Evolutionary conservation across 139 green algal species (phyloP), one percentile per base, ranked within the genome.

Genomic region (Volvox africanus): DNA sequence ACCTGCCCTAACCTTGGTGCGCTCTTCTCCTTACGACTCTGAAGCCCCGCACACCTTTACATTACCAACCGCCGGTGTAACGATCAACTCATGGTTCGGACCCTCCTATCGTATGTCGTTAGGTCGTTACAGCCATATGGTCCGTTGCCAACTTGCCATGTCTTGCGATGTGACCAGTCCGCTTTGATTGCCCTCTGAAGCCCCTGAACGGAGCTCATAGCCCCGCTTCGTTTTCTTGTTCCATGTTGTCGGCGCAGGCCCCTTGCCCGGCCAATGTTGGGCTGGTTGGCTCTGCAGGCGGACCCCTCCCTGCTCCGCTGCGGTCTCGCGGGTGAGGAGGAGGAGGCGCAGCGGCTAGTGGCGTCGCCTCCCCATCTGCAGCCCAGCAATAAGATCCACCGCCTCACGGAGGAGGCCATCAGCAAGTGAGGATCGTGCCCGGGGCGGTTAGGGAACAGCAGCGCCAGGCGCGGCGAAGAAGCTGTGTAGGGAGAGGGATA

Each of bases 261-360:
- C 1, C 84, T 88, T 22, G 82, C 93, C 0, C 86, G 86, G 76
- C 93, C 95, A 14, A 89, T 96, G 86, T 65, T 93, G 85, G 82
- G 82, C 32, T 95, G 93, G 93, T 93, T 96, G 80, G 90, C 88
- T 28, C 78, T 93, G 71, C 89, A 91, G 35, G 80, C 91, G 0
- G 80, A 82, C 84, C 91, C 79, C 26, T 71, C 61, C 22, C 71
- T 84, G 35, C 80, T 91, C 61, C 71, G 84, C 13, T 20, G 20
- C 26, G 61, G 65, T 20, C 79, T 89, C 61, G 36, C 55, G 12
- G 86, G n/a, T 35, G 86, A 90, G 86, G 86, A 90, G 75, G 86
- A 85, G 12, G 73, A 84, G 55, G 86, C 55, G 55, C 73, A 84
- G 75, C 73, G 86, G 24, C 55, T 90, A 76, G 86, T 90, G 73